Evolutionary conservation across 1,284 basidiomycete species (phyloP).

Genomic region (Rhodotorula sp.): DNA sequence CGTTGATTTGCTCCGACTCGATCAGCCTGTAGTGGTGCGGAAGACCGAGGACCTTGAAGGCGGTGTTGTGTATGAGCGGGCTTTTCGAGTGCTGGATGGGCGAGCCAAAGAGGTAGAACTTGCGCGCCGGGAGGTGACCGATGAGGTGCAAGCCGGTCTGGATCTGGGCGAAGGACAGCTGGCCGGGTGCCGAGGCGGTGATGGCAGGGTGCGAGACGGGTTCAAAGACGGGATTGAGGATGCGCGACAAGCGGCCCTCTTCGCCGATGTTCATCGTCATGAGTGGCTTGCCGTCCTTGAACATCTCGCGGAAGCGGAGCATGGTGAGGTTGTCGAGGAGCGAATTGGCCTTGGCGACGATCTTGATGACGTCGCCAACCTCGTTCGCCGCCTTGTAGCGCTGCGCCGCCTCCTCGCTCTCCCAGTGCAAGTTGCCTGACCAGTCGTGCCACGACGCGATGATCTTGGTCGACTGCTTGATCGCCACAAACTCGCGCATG

Average conservation of each 20-base stretch:
- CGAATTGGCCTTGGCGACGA: slow-evolving; percentile 77
- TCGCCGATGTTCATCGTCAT: slow-evolving; percentile 93
- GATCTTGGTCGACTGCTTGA: slow-evolving; percentile 72
- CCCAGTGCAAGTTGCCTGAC: slow-evolving; percentile 82
- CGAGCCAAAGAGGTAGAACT: slow-evolving; percentile 82
- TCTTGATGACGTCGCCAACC: slow-evolving; percentile 86
- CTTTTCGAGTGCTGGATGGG: slow-evolving; percentile 89
- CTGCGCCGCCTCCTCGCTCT: slow-evolving; percentile 62
- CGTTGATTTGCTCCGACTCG: slow-evolving; percentile 68
- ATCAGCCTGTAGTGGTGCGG: slow-evolving; percentile 76
- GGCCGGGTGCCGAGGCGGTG: slow-evolving; percentile 82
- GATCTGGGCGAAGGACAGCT: slow-evolving; percentile 82
- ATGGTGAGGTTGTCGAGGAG: slow-evolving; percentile 79
- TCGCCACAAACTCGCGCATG: slow-evolving; percentile 61
- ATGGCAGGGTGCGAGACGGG: slow-evolving; percentile 86
- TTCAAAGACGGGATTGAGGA: slow-evolving; percentile 80
- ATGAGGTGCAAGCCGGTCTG: slow-evolving; percentile 75
- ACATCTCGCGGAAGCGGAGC: slow-evolving; percentile 62
- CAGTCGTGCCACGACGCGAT: slow-evolving; percentile 95
- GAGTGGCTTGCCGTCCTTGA: slow-evolving; percentile 62
- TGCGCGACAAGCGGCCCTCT: slow-evolving; percentile 82
- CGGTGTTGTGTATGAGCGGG: slow-evolving; percentile 89
- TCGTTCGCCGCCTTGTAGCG: slow-evolving; percentile 65
- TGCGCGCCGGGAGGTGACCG: slow-evolving; percentile 68
- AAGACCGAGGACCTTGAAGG: slow-evolving; percentile 73